phyloP scores from a whole-genome alignment of 257 asterid species.

The Solanum boliviense region DNA sequence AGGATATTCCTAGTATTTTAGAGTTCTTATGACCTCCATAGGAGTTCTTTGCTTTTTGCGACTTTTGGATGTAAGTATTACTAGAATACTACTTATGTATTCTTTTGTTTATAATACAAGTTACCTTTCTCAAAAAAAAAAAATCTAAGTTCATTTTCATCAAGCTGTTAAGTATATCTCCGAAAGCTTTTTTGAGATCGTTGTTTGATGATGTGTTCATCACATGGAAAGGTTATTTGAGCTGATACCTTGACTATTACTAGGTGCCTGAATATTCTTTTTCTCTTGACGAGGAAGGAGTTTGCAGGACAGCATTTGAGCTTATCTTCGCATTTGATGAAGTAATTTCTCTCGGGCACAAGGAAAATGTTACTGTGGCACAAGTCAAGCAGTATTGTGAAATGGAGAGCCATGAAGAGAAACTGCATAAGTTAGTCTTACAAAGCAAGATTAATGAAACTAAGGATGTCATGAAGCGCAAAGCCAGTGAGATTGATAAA shows the following conservation, averaged over 20 bases:
- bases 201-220: too few species aligned
- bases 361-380: slow-evolving; percentile 77
- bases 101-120: too few species aligned
- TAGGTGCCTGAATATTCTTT: slow-evolving; percentile 90
- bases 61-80: too few species aligned
- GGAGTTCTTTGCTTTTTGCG: too few species aligned
- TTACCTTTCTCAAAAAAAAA: too few species aligned
- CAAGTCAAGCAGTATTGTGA: slow-evolving; percentile 96
- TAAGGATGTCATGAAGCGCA: slow-evolving; percentile 84
- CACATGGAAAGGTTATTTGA: too few species aligned
- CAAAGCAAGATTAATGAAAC: slow-evolving; percentile 87
- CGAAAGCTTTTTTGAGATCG: too few species aligned
- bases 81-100: too few species aligned
- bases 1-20: too few species aligned
- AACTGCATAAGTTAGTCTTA: slow-evolving; percentile 68
- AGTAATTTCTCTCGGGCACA: slow-evolving; percentile 87
- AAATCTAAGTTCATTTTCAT: too few species aligned
- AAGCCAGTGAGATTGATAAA: slow-evolving; percentile 92
- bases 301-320: slow-evolving; percentile 76
- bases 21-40: too few species aligned
- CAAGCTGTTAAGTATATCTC: too few species aligned
- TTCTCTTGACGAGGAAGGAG: slow-evolving; percentile 87
- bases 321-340: slow-evolving; percentile 89
- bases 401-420: slow-evolving; percentile 96
- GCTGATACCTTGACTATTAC: slow-evolving; percentile 24